Percentiles rank a stretch among this genome's conserved stretches.
phyloP scores from a whole-genome alignment of 768 basidiomycete genomes.

The Boletus fagicola region DNA sequence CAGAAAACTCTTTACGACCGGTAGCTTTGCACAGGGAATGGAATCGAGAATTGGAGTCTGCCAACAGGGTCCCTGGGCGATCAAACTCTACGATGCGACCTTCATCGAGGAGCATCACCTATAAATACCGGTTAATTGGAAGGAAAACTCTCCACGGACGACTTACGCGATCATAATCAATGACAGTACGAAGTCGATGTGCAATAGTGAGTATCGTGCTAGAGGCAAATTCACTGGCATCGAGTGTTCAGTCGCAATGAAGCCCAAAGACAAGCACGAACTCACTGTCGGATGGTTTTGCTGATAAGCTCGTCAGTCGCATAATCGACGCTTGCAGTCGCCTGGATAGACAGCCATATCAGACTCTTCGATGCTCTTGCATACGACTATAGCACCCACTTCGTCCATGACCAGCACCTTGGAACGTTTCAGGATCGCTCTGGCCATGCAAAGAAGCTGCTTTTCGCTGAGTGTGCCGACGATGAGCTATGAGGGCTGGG shows the following conservation, averaged over 20 bases:
- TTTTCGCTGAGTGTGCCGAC: conserved; percentile 52
- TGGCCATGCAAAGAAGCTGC: conserved; percentile 86
- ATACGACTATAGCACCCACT: conserved; percentile 36
- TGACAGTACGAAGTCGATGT: conserved; percentile 74
- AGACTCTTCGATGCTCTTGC: conserved; percentile 3
- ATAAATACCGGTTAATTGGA: conserved; percentile 1
- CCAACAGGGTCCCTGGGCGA: conserved; percentile 55
- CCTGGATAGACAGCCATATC: conserved; percentile 36
- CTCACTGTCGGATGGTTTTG: conserved; percentile 77
- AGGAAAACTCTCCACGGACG: conserved; percentile 3
- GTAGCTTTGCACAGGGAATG: conserved; percentile 70
- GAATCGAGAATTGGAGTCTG: conserved; percentile 58
- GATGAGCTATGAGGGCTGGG: background rate
- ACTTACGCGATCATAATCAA: conserved; percentile 79
- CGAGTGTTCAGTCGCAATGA: background rate
- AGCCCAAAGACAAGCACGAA: conserved; percentile 1
- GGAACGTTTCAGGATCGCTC: conserved; percentile 77
- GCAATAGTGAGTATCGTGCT: conserved; percentile 85
- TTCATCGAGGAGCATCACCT: conserved; percentile 79
- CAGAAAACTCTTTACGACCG: conserved; percentile 66
- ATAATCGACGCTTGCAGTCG: conserved; percentile 77
- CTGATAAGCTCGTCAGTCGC: conserved; percentile 87
- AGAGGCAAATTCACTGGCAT: conserved; percentile 64
- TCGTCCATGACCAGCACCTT: conserved; percentile 86
- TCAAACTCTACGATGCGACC: conserved; percentile 80